Evolutionary conservation across 768 basidiomycete species (phyloP).

Genomic region (Russula earlei): DNA sequence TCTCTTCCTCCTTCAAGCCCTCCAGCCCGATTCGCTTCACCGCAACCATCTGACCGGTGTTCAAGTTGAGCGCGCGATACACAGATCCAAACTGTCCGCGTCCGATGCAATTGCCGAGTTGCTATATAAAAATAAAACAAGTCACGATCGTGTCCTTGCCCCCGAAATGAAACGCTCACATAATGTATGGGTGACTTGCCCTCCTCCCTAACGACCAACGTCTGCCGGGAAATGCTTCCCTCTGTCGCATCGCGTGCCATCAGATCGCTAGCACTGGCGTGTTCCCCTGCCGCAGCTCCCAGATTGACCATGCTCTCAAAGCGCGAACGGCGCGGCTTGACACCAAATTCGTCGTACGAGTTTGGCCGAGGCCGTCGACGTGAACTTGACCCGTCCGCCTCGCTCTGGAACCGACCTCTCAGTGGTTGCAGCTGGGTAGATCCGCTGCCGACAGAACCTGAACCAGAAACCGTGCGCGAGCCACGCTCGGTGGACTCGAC

Average conservation of each 20-base stretch:
- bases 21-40: constrained; percentile 91
- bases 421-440: constrained; percentile 31
- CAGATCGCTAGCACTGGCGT: constrained; percentile 58
- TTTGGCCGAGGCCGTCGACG: constrained; percentile 49
- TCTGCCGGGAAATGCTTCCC: constrained; percentile 53
- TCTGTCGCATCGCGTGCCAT: constrained; percentile 53
- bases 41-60: constrained; percentile 97
- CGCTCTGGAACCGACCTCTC: constrained; percentile 66
- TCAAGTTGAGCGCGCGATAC: constrained; percentile 87
- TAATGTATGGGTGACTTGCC: constrained; percentile 74
- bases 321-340: constrained; percentile 45
- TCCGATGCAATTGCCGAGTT: constrained; percentile 96
- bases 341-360: constrained; percentile 60
- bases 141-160: neutral
- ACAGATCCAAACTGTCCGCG: constrained; percentile 96
- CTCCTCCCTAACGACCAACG: constrained; percentile 69
- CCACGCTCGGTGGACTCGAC: constrained; percentile 4
- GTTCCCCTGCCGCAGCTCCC: constrained; percentile 36
- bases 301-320: constrained; percentile 68
- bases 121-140: constrained; percentile 37
- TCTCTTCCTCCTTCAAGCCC: constrained; percentile 84
- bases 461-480: neutral
- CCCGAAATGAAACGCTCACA: constrained; percentile 37
- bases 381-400: constrained; percentile 48
- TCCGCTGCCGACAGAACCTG: neutral